Base-by-base conservation (phyloP, 2,329 filamentous ascomycete species). In the Fusarium ramigenum region DNA sequence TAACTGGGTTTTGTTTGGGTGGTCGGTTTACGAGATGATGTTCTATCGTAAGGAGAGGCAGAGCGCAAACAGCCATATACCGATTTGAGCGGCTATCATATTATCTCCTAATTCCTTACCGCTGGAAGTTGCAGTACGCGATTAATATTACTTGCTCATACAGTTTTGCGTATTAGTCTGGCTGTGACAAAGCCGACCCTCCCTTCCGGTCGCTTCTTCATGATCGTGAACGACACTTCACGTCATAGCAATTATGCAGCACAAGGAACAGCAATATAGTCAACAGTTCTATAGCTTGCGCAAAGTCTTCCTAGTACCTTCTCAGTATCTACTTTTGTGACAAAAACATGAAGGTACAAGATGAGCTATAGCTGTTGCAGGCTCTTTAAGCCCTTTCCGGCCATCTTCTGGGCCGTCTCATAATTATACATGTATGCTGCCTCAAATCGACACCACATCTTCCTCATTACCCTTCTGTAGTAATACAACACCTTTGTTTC, bases 1-100 rank as follows among this genome's bases (percentile, higher is more conserved):
- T 37, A 70, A 75, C 32, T 78, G 66, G 65, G 43, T 67, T 39
- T 49, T 75, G 4, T 77, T 77, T 44, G 63, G 49, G 9, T 78
- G 68, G 74, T 52, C 70, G 16, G 18, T 65, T 21, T 67, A 74
- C 7, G 69, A 77, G 59, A 60, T 74, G 37, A 37, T 21, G 5
- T 40, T 57, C 18, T 58, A 69, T 53, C 66, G 59, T 43, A 62
- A 60, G 21, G 54, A 63, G 28, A 63, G 59, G 18, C 69, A 66
- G 47, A 53, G 57, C 28, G 56, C 53, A 23, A 60, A 59, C 34
- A 70, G 40, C 18, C 68, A 77, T 14, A 77, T 77, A 32, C 73
- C 73, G 49, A 74, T 77, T 21, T 76, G 25, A 76, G 46, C 30
- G 18, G 8, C 18, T 23, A 16, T 52, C 30, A 32, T 32, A 32